Evolutionary conservation across 148 eudicot genomes (phyloP).

Genomic region (Vaccinium vitisidaea): DNA sequence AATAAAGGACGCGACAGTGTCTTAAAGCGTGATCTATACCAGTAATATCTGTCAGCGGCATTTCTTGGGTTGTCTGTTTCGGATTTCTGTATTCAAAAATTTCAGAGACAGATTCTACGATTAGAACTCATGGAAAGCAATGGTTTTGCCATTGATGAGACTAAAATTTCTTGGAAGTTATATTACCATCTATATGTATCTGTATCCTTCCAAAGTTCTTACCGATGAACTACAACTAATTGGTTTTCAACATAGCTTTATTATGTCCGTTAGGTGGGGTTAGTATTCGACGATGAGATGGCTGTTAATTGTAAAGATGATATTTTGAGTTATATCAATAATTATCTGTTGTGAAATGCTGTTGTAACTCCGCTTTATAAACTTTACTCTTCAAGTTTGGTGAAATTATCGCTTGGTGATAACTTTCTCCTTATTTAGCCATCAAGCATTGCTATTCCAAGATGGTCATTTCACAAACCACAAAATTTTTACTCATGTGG

Average conservation of each 20-base stretch:
- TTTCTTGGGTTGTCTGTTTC: background rate
- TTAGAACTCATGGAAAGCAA: background rate
- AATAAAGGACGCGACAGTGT: too few species aligned
- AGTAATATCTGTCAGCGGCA: too few species aligned
- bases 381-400: background rate
- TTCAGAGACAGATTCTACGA: background rate
- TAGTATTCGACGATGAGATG: background rate
- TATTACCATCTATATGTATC: background rate
- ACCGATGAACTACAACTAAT: background rate
- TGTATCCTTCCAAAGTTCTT: background rate
- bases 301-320: background rate
- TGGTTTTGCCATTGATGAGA: background rate
- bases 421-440: background rate
- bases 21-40: too few species aligned
- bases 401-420: constrained; percentile 2
- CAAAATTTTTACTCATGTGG: background rate
- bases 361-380: background rate
- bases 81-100: background rate
- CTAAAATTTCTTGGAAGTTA: background rate
- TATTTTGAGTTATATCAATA: background rate
- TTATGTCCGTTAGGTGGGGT: background rate
- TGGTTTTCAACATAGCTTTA: background rate
- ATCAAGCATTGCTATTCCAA: background rate
- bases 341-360: background rate
- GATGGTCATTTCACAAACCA: background rate